phyloP scores from a whole-genome alignment of 2,329 filamentous ascomycete species.

The Cryphonectria parasitica region DNA sequence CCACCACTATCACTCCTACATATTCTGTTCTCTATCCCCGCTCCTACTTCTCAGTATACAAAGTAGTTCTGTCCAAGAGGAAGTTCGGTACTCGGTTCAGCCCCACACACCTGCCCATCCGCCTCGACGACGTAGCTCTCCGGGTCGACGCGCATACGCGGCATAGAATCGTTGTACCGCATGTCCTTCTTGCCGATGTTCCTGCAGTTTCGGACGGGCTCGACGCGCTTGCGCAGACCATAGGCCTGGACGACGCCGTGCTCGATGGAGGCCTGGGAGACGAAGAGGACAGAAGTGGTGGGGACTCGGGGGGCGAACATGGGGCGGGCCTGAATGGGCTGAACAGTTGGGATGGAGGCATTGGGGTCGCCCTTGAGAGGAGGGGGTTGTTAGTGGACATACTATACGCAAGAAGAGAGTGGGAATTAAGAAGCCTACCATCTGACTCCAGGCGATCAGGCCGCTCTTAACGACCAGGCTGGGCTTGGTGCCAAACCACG shows the following conservation, averaged over 20 bases:
- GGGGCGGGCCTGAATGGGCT: slow-evolving; percentile 80
- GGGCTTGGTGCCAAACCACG: slow-evolving; percentile 87
- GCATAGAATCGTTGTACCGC: slow-evolving; percentile 84
- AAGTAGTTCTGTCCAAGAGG: slow-evolving; percentile 80
- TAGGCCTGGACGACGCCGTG: slow-evolving; percentile 72
- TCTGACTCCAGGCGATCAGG: slow-evolving; percentile 79
- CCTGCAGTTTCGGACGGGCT: slow-evolving; percentile 76
- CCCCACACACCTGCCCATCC: slow-evolving; percentile 73
- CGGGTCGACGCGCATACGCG: slow-evolving; percentile 88
- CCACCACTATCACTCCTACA: background rate
- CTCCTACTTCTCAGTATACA: slow-evolving; percentile 63
- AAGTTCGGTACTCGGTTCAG: slow-evolving; percentile 71
- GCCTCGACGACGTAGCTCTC: slow-evolving; percentile 89
- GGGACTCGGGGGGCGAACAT: slow-evolving; percentile 84
- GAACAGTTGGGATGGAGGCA: slow-evolving; percentile 83
- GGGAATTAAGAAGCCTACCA: slow-evolving; percentile 59
- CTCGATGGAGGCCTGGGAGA: slow-evolving; percentile 72
- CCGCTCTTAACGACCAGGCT: slow-evolving; percentile 82
- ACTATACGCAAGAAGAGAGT: background rate
- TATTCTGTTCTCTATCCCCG: no score
- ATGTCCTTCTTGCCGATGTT: slow-evolving; percentile 81
- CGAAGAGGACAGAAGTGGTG: slow-evolving; percentile 77
- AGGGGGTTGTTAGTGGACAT: background rate
- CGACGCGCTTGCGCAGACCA: slow-evolving; percentile 76
- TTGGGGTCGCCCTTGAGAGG: slow-evolving; percentile 75